Conservation (phyloP, 441 rosid genomes). For the Viola pubescens region DNA sequence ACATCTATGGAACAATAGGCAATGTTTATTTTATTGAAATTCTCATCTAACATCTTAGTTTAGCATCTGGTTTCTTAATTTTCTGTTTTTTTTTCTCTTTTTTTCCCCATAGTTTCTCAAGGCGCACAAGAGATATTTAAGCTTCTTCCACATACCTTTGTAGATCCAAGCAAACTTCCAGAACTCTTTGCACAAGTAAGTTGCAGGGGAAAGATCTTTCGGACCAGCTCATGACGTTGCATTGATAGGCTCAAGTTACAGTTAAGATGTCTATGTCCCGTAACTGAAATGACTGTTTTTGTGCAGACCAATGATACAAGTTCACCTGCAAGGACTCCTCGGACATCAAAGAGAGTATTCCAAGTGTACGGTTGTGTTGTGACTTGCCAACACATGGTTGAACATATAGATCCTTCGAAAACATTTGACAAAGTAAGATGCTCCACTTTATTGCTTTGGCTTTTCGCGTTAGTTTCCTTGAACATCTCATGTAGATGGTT, state of each 20-base stretch:
- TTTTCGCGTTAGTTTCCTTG: neutral
- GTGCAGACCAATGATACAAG: slow-evolving; percentile 37
- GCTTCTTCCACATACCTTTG: slow-evolving; percentile 86
- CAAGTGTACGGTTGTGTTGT: slow-evolving; percentile 82
- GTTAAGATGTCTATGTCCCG: neutral
- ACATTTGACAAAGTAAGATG: slow-evolving; percentile 61
- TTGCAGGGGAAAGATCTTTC: neutral
- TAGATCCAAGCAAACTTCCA: slow-evolving; percentile 68
- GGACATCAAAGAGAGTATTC: slow-evolving; percentile 52
- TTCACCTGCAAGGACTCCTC: slow-evolving; percentile 18
- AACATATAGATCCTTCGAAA: slow-evolving; percentile 57
- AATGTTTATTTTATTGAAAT: neutral
- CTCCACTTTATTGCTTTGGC: neutral
- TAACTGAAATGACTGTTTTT: slow-evolving; percentile 15
- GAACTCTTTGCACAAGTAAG: slow-evolving; percentile 58
- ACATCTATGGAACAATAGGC: neutral
- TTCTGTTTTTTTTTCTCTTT: neutral
- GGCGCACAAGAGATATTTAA: slow-evolving; percentile 94
- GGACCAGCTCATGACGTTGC: neutral
- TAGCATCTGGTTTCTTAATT: neutral
- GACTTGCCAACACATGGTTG: slow-evolving; percentile 78
- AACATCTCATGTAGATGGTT: neutral
- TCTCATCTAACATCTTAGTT: neutral
- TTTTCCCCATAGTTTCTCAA: slow-evolving; percentile 44
- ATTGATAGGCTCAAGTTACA: neutral